Conservation (phyloP, 75 land plant species). For the Azolla pinnata region DNA sequence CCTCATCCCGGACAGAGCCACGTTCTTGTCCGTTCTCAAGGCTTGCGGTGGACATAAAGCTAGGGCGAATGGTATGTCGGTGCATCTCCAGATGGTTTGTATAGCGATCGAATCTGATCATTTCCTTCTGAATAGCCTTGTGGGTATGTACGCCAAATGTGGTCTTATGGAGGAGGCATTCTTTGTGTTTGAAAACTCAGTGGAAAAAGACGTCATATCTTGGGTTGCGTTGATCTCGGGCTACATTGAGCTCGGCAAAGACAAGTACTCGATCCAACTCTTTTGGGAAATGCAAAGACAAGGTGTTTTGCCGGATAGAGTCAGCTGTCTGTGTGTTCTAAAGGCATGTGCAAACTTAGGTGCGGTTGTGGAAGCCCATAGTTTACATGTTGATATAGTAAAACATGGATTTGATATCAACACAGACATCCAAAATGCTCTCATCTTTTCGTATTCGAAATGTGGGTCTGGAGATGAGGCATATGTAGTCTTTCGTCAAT, state of each 20-base stretch:
- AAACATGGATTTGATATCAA: slow-evolving; percentile 7
- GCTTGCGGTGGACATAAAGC: slow-evolving; percentile 3
- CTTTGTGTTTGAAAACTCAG: slow-evolving; percentile 17
- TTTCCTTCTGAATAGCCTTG: slow-evolving; percentile 6
- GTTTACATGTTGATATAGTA: neutral
- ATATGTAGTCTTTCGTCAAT: too few relatives aligned
- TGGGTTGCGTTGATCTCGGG: slow-evolving; percentile 35
- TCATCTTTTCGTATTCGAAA: too few relatives aligned
- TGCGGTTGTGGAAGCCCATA: slow-evolving; percentile 12
- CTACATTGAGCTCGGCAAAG: slow-evolving; percentile 12
- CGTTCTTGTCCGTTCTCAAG: slow-evolving; percentile 13
- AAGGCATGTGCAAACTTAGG: slow-evolving; percentile 11
- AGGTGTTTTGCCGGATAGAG: slow-evolving; percentile 12
- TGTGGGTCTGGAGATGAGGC: too few relatives aligned
- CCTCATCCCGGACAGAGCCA: slow-evolving; percentile 11
- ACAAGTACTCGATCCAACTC: slow-evolving; percentile 1
- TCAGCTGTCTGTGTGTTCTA: slow-evolving; percentile 16
- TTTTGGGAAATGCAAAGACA: slow-evolving; percentile 11
- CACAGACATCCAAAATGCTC: too few relatives aligned
- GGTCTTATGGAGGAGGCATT: slow-evolving; percentile 12
- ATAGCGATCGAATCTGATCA: slow-evolving; percentile 8
- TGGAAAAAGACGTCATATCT: slow-evolving; percentile 24
- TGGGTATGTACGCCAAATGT: slow-evolving; percentile 17
- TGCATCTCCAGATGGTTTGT: slow-evolving; percentile 11
- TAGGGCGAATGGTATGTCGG: slow-evolving; percentile 6